Conservation (phyloP, 2,329 filamentous ascomycete genomes). For the Podosphaera xanthii region DNA sequence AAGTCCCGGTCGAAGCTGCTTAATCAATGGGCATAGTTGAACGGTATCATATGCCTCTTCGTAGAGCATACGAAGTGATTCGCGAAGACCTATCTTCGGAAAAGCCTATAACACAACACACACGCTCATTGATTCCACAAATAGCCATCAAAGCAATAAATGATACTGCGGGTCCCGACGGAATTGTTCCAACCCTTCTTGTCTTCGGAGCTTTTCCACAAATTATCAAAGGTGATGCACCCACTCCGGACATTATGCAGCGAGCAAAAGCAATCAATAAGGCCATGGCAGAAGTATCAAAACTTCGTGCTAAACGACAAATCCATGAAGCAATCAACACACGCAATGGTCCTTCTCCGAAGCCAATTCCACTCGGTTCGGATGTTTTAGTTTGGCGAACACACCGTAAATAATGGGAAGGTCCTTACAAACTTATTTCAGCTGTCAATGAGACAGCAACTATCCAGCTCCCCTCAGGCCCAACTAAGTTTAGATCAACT, state of each 20-base stretch:
- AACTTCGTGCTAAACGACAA: conserved; percentile 1
- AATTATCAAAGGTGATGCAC: neutral
- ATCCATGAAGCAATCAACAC: conserved; percentile 1
- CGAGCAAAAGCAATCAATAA: conserved; percentile 3
- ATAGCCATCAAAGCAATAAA: neutral
- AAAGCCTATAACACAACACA: too few species aligned
- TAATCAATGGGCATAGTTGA: neutral
- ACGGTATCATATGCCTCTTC: neutral
- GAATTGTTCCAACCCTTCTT: neutral
- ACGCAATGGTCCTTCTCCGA: neutral
- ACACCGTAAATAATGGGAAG: neutral
- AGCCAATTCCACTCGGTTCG: neutral
- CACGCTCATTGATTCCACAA: neutral
- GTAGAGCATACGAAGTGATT: neutral
- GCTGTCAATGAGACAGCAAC: neutral
- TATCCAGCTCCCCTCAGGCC: neutral
- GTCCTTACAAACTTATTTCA: neutral
- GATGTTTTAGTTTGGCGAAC: conserved; percentile 2
- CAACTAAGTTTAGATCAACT: neutral
- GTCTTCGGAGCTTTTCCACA: neutral
- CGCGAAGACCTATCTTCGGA: too few species aligned
- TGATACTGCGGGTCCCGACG: neutral
- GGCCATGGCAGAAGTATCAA: conserved; percentile 4
- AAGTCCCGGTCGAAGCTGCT: neutral
- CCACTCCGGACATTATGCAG: neutral